Conservation (phyloP, 2,329 filamentous ascomycete genomes). For the Didymella glomerata region DNA sequence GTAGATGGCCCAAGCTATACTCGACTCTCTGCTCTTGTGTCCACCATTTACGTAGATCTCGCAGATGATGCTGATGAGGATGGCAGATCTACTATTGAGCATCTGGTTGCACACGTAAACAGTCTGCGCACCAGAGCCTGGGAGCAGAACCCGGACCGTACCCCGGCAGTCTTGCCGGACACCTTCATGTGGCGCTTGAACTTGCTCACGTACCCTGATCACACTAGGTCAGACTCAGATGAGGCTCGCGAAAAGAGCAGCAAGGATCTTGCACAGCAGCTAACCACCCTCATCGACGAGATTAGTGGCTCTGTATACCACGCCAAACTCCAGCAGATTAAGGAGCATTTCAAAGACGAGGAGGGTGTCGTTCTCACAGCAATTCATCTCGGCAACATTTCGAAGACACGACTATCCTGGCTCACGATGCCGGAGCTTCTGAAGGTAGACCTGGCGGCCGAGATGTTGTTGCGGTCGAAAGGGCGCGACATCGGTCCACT, state of each 20-base stretch:
- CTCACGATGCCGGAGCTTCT: too few species aligned
- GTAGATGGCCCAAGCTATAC: constrained; percentile 6
- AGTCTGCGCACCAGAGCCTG: constrained; percentile 33
- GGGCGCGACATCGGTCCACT: too few species aligned
- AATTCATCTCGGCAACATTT: too few species aligned
- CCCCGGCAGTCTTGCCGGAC: constrained; percentile 34
- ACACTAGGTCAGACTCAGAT: background rate
- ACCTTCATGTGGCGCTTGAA: constrained; percentile 37
- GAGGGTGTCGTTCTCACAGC: too few species aligned
- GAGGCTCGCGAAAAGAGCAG: constrained; percentile 25
- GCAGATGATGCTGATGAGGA: background rate
- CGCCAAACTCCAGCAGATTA: too few species aligned
- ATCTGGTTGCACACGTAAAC: constrained; percentile 31
- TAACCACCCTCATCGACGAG: too few species aligned
- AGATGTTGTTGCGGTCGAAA: too few species aligned
- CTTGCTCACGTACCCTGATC: constrained; percentile 36
- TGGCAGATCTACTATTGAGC: constrained; percentile 28
- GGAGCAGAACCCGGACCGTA: constrained; percentile 29
- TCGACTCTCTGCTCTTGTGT: constrained; percentile 9
- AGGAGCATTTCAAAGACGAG: too few species aligned
- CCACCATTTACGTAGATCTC: background rate
- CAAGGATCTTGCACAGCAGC: constrained; percentile 17
- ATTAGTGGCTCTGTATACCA: too few species aligned
- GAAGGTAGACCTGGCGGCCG: too few species aligned
- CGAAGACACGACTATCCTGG: too few species aligned